These are phyloP conservation scores for Paramecium bursaria DNA, from an alignment of 73 alveolate genomes.

Conservation along the genomic window DNA sequence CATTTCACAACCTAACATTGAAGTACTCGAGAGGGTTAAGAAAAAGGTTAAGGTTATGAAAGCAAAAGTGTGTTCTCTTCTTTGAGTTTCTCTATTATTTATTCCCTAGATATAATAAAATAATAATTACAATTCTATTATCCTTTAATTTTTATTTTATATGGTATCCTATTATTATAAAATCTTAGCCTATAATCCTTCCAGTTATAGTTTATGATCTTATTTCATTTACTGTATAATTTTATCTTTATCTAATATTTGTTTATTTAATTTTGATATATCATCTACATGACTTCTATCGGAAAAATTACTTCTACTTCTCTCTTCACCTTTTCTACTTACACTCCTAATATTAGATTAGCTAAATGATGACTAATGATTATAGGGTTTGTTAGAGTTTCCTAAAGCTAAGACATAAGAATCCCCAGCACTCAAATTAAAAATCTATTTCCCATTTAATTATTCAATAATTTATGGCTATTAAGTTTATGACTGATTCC, in stretches of 20 bases:
- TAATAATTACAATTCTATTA: neutral
- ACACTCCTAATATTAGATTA: conserved; percentile 28
- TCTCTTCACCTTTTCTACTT: conserved; percentile 20
- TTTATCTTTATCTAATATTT: conserved; percentile 34
- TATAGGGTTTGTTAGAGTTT: too few species aligned
- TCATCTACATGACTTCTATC: neutral
- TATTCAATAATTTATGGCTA: neutral
- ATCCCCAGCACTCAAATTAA: conserved; percentile 23
- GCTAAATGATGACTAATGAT: too few species aligned
- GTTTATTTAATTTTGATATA: conserved; percentile 15
- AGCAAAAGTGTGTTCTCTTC: too few species aligned
- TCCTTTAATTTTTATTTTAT: neutral
- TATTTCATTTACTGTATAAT: conserved; percentile 5
- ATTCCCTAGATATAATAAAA: neutral
- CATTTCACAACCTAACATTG: too few species aligned
- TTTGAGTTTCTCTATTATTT: neutral
- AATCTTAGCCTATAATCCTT: neutral
- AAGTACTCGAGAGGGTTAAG: too few species aligned
- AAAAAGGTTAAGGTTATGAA: too few species aligned
- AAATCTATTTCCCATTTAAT: neutral
- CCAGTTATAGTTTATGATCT: neutral
- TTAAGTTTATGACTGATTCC: too few species aligned
- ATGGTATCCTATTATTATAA: neutral
- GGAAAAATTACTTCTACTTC: conserved; percentile 32
- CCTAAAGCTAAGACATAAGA: neutral